Evolutionary conservation across 1,139 yeast genomes (phyloP).

Genomic region (Zygotorulaspora mrakii): DNA sequence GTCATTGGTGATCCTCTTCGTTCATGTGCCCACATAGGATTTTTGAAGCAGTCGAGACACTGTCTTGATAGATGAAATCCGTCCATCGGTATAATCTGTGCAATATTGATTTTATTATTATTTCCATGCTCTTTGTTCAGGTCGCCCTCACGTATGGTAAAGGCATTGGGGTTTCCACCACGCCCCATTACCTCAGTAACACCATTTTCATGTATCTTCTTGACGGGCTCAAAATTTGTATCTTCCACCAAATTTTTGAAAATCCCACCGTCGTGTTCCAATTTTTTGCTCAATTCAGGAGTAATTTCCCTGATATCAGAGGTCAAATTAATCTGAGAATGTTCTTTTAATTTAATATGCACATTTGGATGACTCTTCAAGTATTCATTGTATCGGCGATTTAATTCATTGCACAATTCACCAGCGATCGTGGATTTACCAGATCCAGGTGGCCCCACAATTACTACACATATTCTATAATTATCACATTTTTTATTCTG

Average conservation of each 20-base stretch:
- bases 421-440: slow-evolving; percentile 72
- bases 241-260: slow-evolving; percentile 50
- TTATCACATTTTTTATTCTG: slow-evolving; percentile 27
- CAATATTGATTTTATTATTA: slow-evolving; percentile 25
- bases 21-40: slow-evolving; percentile 54
- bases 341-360: not conserved
- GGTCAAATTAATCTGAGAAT: slow-evolving; percentile 11
- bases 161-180: slow-evolving; percentile 36
- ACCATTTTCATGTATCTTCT: slow-evolving; percentile 13
- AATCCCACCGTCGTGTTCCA: slow-evolving; percentile 38
- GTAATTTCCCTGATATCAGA: slow-evolving; percentile 17
- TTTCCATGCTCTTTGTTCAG: not conserved
- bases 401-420: slow-evolving; percentile 42
- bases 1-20: slow-evolving; percentile 86
- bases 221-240: slow-evolving; percentile 37
- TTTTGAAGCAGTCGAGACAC: slow-evolving; percentile 48
- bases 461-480: slow-evolving; percentile 49
- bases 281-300: slow-evolving; percentile 20
- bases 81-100: slow-evolving; percentile 60
- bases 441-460: slow-evolving; percentile 80
- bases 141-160: slow-evolving; percentile 16
- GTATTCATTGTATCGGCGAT: slow-evolving; percentile 26
- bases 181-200: slow-evolving; percentile 33
- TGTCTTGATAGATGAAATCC: slow-evolving; percentile 74
- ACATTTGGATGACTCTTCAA: slow-evolving; percentile 9